Evolutionary conservation across 805 yeast species (phyloP).

Genomic region (Barnettozyma wickerhamii): DNA sequence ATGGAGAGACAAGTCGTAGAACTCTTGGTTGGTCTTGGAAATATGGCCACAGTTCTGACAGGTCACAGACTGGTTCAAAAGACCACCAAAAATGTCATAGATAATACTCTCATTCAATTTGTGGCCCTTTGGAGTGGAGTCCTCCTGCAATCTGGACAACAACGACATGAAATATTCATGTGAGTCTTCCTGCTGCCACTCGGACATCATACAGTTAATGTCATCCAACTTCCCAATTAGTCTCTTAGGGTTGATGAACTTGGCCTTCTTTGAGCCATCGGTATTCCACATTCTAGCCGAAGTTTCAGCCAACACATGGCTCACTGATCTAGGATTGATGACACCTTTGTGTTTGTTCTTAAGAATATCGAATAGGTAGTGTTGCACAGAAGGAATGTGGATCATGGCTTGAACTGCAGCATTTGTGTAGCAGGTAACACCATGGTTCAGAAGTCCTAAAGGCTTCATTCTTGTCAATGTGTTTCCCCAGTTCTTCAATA

Average conservation of each 20-base stretch:
- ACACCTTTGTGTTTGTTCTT: slow-evolving; percentile 44
- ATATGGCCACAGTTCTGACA: slow-evolving; percentile 81
- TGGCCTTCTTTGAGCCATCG: slow-evolving; percentile 32
- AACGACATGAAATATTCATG: slow-evolving; percentile 96
- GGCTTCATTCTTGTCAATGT: slow-evolving; percentile 44
- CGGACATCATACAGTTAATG: slow-evolving; percentile 93
- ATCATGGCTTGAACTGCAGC: slow-evolving; percentile 89
- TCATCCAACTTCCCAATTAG: slow-evolving; percentile 69
- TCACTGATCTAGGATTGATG: slow-evolving; percentile 54
- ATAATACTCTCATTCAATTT: slow-evolving; percentile 77
- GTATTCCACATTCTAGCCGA: slow-evolving; percentile 63
- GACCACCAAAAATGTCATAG: slow-evolving; percentile 93
- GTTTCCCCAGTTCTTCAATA: slow-evolving; percentile 68
- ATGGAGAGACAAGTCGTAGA: slow-evolving; percentile 86
- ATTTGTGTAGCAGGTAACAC: slow-evolving; percentile 96
- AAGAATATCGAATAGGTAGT: slow-evolving; percentile 67
- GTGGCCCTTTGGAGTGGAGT: slow-evolving; percentile 84
- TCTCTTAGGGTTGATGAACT: slow-evolving; percentile 69
- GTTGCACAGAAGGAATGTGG: slow-evolving; percentile 88
- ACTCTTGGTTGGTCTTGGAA: slow-evolving; percentile 86
- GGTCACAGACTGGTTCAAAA: slow-evolving; percentile 76
- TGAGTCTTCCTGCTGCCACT: slow-evolving; percentile 97
- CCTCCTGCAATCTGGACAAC: slow-evolving; percentile 85
- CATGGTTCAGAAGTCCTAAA: slow-evolving; percentile 80
- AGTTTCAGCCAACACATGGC: slow-evolving; percentile 64